Base-by-base conservation (phyloP, 768 basidiomycete species). In the Calvatia gigantea region DNA sequence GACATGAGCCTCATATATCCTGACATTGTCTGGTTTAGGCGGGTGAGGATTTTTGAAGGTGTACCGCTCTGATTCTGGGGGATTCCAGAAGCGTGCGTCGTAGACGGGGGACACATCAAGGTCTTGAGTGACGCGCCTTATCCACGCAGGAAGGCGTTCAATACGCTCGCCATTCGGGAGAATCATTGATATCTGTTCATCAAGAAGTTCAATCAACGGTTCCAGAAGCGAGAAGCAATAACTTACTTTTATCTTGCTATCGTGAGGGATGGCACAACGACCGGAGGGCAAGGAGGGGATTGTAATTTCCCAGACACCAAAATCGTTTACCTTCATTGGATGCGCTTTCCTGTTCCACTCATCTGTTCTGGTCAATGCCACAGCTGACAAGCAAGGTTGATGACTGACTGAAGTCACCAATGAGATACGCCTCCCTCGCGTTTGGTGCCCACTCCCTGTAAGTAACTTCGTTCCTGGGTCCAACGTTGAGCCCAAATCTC, bases 31-130 rank as follows among this genome's bases (percentile, higher is more conserved):
- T 11, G 88, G 86, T 56, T 84, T 82, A 0, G 81, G 76, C 9
- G 91, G 92, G 8, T 82, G 77, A 42, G 79, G 57, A 67, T 98
- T 77, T 68, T 93, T 96, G 75, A 96, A 96, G 27, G 76, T 74
- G 75, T 98, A 97, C 45, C 66, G 74, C 60, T 91, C 74, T 23
- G 78, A 73, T 37, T 74, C 65, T 17, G 92, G 86, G 1, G 97
- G 97, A 69, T 98, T 98, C 97, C 97, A 99, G 73, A 99, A 97
- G n/a, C 92, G 86, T 17, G 93, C 91, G 58, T 99, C 97, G 69
- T 96, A 99, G 5, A 91, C 81, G 12, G 94, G 91, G 15, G 97
- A 98, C 39, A 92, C 83, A 45, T 73, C 68, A 55, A 98, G 74
- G 67, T 99, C 94, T 69, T 99, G 97, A 4, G 96, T 98, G 58